These are phyloP conservation scores for Nitzschia sp. DNA, from an alignment of 108 stramenopile genomes.

Conservation along the genomic window DNA sequence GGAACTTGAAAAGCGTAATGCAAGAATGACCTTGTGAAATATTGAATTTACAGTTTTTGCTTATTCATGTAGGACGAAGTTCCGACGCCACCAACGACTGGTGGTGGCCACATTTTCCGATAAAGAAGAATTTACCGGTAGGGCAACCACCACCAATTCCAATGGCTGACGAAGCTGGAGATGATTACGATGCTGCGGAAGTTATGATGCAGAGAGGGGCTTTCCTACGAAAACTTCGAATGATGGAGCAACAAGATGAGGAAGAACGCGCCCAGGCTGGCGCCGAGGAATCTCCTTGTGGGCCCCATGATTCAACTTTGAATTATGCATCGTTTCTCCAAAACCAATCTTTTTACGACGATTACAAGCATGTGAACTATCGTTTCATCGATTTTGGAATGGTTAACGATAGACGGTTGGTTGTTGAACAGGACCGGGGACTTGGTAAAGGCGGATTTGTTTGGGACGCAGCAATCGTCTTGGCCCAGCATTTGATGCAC, in stretches of 20 bases:
- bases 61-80: too few species aligned
- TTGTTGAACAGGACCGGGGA: conserved; percentile 67
- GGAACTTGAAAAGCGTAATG: too few species aligned
- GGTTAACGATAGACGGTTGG: conserved; percentile 28
- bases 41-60: too few species aligned
- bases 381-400: conserved; percentile 58
- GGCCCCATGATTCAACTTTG: conserved; percentile 12
- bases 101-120: too few species aligned
- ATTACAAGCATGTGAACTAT: conserved; percentile 79
- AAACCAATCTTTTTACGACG: conserved; percentile 72
- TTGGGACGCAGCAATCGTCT: conserved; percentile 80
- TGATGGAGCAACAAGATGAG: conserved; percentile 47
- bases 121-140: too few species aligned
- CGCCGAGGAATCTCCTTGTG: background rate
- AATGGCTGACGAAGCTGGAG: background rate
- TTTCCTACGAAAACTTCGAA: conserved; percentile 38
- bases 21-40: too few species aligned
- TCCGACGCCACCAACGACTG: too few species aligned
- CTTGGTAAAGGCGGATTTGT: conserved; percentile 80
- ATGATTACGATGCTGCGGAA: conserved; percentile 36
- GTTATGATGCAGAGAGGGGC: conserved; percentile 44
- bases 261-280: conserved; percentile 28
- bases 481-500: conserved; percentile 68
- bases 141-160: too few species aligned
- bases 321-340: conserved; percentile 60